A percentile compares a stretch with the other conserved stretches of the same genome.
phyloP scores from a whole-genome alignment of 2,329 filamentous ascomycete genomes.

The Cladorrhinum sp. region DNA sequence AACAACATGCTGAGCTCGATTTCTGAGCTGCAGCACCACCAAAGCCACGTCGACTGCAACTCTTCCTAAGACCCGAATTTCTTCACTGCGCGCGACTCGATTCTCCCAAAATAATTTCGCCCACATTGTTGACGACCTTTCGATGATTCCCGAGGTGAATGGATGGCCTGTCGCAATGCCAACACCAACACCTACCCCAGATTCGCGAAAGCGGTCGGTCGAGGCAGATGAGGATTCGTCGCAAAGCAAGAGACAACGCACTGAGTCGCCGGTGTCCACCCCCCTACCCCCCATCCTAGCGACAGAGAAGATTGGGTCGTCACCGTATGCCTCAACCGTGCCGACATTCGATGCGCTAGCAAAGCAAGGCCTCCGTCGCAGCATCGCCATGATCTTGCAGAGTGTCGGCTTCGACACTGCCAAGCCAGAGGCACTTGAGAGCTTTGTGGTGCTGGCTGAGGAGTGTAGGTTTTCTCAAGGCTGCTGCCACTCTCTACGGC shows the following conservation, averaged over 20 bases:
- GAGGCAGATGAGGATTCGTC: constrained; percentile 29
- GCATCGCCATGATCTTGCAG: constrained; percentile 53
- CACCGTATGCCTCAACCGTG: constrained; percentile 7
- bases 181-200: not conserved
- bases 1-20: not conserved
- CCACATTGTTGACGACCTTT: not conserved
- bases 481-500: constrained; percentile 25
- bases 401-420: constrained; percentile 59
- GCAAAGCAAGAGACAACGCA: constrained; percentile 33
- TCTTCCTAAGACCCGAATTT: not conserved
- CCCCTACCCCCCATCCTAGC: constrained; percentile 11
- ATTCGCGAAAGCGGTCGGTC: constrained; percentile 38
- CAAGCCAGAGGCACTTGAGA: constrained; percentile 56
- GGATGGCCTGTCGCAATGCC: constrained; percentile 20
- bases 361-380: constrained; percentile 46
- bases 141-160: constrained; percentile 13
- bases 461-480: constrained; percentile 45
- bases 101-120: not conserved
- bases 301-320: constrained; percentile 7
- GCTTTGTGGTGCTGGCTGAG: constrained; percentile 54
- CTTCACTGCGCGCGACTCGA: not conserved
- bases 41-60: not conserved
- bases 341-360: constrained; percentile 24
- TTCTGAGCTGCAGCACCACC: not conserved
- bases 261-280: constrained; percentile 9